Base-by-base conservation (phyloP, 768 basidiomycete genomes). In the Pluteus cervinus region DNA sequence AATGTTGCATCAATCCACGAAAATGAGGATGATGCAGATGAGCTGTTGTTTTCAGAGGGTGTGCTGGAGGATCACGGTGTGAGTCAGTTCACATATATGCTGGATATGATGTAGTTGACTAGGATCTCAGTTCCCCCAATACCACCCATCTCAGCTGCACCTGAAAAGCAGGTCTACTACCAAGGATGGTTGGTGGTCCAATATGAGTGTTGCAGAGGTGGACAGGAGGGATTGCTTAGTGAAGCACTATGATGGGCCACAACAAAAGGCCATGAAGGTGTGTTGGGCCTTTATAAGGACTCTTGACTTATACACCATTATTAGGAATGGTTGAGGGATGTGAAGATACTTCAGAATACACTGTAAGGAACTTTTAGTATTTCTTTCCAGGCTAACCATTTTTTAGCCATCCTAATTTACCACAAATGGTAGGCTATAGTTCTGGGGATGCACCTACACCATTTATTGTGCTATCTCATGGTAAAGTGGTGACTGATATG, bases 401-500 rank as follows among this genome's bases (percentile, higher is more conserved):
- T 11, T 9, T 9, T 26, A 40, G 39, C 31, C 39, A 40, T 18
- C 39, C 39, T 14, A 74, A 70, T 45, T 50, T 76, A 16, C 73
- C 75, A 0, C 72, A 75, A 47, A 65, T 76, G 61, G 42, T 71
- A 5, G 73, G 74, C 1, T 69, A 69, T 45, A 75, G 72, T 0
- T 53, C 63, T 10, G 64, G 65, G 11, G 56, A 64, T 24, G 53
- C 65, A 1, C 62, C 62, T 2, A 71, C 68, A 0, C 73, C 71
- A 0, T 75, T 75, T 43, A 69, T 76, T 35, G 42, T 75, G n/a
- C 49, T 76, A 15, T 69, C 72, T 1, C 68, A 69, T 36, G 69
- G 74, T 71, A 21, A 12, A 38, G 12, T 14, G 26, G 10, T 7
- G 29, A 11, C 20, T 14, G 12, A 32, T 40, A 16, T 28, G 18